Base-by-base conservation (phyloP, 768 basidiomycete species). In the Cystobasidium tubakii region DNA sequence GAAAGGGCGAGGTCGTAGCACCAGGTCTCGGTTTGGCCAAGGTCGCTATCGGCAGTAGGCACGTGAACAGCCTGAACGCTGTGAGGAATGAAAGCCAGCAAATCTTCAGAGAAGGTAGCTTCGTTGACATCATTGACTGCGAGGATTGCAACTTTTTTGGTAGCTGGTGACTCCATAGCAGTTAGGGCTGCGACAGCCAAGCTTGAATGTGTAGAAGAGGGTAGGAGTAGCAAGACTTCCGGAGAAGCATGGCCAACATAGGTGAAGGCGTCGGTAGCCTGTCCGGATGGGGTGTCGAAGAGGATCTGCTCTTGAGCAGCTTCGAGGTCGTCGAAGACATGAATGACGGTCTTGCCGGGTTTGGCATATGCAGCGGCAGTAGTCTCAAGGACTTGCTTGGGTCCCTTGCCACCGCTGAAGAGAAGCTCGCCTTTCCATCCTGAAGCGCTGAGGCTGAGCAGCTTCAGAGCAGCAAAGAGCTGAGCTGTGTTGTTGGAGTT, bases 251-350 rank as follows among this genome's bases (percentile, higher is more conserved):
- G 86, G 21, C 92, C 92, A 13, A 82, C 81, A 81, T 91, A 92
- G 71, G 89, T 86, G 81, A 94, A 93, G 25, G 70, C 33, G 27
- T 72, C 60, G 36, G 43, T 27, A 29, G 91, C 88, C 17, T 86
- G 80, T 6, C 81, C 80, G 57, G 92, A 76, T 4, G 86, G 84
- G 3, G 86, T 85, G 19, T 83, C 79, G 62, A 89, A 57, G 1
- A 62, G 27, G 1, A 89, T 87, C 39, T 86, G 82, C 82, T 98
- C 92, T 29, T 95, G 88, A 39, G 88, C 84, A 36, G 87, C 84
- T 75, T 87, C 86, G 79, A 90, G 85, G 77, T 95, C 90, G 81
- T 98, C 93, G 79, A 98, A 93, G 50, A 97, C 83, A 81, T 97
- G 92, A 70, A 93, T 85, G 72, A 90, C 87, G 23, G 82, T 44